phyloP scores from a whole-genome alignment of 352 stramenopile genomes.

The Phytophthora syringae region DNA sequence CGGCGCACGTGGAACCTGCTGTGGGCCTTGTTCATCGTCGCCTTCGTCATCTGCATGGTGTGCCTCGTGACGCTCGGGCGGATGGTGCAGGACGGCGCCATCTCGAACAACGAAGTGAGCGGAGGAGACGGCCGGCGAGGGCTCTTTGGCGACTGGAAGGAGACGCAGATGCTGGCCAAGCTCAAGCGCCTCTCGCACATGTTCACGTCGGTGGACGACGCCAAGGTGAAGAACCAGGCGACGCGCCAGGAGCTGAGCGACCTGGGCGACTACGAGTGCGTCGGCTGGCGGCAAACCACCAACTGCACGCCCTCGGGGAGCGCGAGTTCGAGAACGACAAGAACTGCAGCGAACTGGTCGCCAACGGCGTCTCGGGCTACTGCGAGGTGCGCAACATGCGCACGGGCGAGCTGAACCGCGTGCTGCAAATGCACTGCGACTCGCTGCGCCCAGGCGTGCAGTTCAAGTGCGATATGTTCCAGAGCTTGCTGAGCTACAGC shows the following conservation, averaged over 20 bases:
- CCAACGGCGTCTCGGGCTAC: conserved; percentile 55
- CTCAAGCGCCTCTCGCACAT: conserved; percentile 49
- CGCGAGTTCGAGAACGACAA: conserved; percentile 47
- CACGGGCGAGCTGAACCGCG: conserved; percentile 43
- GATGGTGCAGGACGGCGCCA: conserved; percentile 51
- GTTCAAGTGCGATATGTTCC: conserved; percentile 67
- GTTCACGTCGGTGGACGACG: conserved; percentile 40
- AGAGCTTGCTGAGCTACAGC: conserved; percentile 61
- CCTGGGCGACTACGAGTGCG: conserved; percentile 61
- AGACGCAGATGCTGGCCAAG: conserved; percentile 48
- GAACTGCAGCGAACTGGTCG: conserved; percentile 45
- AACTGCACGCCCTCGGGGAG: conserved; percentile 54
- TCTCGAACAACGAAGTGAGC: conserved; percentile 55
- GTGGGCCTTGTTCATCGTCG: conserved; percentile 51
- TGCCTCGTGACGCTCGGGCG: conserved; percentile 56
- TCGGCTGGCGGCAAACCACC: conserved; percentile 60
- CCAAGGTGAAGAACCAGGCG: conserved; percentile 25
- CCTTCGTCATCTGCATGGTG: conserved; percentile 55
- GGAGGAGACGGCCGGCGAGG: conserved; percentile 30
- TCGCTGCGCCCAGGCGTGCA: conserved; percentile 50
- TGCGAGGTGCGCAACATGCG: conserved; percentile 60
- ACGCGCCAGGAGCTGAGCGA: conserved; percentile 34
- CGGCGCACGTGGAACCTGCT: conserved; percentile 53
- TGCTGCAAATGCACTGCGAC: conserved; percentile 73
- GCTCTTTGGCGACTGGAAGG: conserved; percentile 48